Evolutionary conservation across 441 rosid genomes (phyloP), one percentile per base, ranked within the genome.

Genomic region (Gossypium trilobum): DNA sequence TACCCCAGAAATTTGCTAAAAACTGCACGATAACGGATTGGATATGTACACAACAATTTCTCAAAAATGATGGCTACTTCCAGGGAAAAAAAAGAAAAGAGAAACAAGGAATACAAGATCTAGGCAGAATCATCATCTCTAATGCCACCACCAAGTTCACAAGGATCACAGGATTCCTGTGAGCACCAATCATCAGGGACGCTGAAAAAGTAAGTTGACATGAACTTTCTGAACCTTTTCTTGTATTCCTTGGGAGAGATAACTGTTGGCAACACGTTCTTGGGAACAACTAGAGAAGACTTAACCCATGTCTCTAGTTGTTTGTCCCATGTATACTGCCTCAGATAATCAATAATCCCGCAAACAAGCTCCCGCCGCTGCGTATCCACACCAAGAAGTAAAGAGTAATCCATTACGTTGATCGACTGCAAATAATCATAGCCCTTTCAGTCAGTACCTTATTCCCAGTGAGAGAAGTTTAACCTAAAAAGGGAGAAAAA

Each of bases 291-390:
- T 20, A 95, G 85, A 1, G 99, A 93, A 60, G 95, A 82, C 82
- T 95, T 95, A 23, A 90, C 99, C 98, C 96, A 92, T 10, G 99
- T 93, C 82, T 95, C 99, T 4, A 92, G 77, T 36, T 92, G 97
- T 76, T 94, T 94, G 85, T 94, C 99, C 97, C 89, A 94, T 5
- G 99, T 95, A 79, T 91, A 95, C 82, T 95, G 98, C 77, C 99
- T 87, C 10, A 95, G 90, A 67, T 90, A 95, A 78, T 95, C 99
- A 2, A 95, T 95, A 31, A 95, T 95, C 76, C 99, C 99, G 72
- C 98, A 91, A 31, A 91, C 98, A 73, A 93, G 96, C 83, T 88
- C 97, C 29, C 50, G 87, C 52, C 78, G 75, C 80, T 86, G 82
- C 11, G 74, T 75, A 55, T 95, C 99, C 19, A 95, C 96, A 69